Percentiles rank a stretch among this genome's conserved stretches.
Conservation (phyloP, 352 stramenopile species). For the Peronospora belbahrii region DNA sequence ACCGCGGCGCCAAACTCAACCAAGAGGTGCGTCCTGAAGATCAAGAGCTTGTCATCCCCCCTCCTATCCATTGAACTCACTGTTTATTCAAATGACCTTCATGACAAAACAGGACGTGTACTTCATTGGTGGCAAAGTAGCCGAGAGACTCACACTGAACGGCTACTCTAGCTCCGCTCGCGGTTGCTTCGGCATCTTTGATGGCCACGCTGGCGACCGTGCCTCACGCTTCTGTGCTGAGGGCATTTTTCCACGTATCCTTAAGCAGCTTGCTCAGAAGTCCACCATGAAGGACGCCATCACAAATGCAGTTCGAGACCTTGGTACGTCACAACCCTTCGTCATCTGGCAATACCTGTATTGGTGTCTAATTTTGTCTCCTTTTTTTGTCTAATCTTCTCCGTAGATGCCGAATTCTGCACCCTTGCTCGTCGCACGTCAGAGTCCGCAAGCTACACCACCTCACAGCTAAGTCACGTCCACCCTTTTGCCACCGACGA, state of each 20-base stretch:
- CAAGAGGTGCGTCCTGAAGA: conserved; percentile 45
- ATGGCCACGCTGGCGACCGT: conserved; percentile 72
- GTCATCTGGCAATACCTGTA: not conserved
- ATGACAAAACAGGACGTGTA: conserved; percentile 82
- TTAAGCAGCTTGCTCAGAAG: conserved; percentile 30
- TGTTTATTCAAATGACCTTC: not conserved
- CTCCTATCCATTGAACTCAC: not conserved
- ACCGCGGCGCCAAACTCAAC: conserved; percentile 64
- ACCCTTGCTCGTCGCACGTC: conserved; percentile 39
- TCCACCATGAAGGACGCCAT: conserved; percentile 46
- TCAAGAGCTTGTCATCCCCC: not conserved
- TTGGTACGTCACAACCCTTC: conserved; percentile 32
- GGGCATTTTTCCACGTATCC: conserved; percentile 59
- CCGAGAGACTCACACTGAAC: conserved; percentile 66
- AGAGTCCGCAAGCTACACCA: conserved; percentile 22
- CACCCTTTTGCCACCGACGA: conserved; percentile 64
- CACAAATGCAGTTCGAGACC: conserved; percentile 41
- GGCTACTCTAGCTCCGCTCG: conserved; percentile 50
- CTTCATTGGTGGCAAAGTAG: conserved; percentile 59
- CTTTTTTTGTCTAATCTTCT: not conserved
- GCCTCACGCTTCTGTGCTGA: conserved; percentile 74
- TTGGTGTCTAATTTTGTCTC: conserved; percentile 2
- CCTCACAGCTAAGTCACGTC: conserved; percentile 13
- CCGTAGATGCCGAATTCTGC: conserved; percentile 70
- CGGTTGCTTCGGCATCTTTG: conserved; percentile 79